Base-by-base conservation (phyloP, 2,329 filamentous ascomycete species). In the Dactylellina leptospora region DNA sequence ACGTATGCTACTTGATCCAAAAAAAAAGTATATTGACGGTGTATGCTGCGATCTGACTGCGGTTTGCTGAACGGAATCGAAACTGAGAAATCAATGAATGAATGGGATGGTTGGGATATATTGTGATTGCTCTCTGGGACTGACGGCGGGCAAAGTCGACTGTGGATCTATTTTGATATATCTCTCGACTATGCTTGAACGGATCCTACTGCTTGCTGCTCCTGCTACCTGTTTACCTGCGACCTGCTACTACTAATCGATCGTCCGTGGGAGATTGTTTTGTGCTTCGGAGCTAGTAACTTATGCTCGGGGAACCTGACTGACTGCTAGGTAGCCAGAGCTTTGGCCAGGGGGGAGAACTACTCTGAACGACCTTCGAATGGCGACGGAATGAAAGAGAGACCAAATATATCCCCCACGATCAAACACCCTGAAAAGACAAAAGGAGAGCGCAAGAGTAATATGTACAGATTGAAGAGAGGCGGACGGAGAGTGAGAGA, bases 381-480 rank as follows among this genome's bases (percentile, higher is more conserved):
- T n/a, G n/a, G n/a, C n/a, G n/a, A n/a, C n/a, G n/a, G n/a, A n/a
- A n/a, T n/a, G n/a, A n/a, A n/a, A n/a, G n/a, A n/a, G n/a, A n/a
- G n/a, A n/a, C n/a, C n/a, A n/a, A n/a, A n/a, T n/a, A n/a, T n/a
- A n/a, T n/a, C n/a, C n/a, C n/a, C n/a, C n/a, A n/a, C n/a, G n/a
- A n/a, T n/a, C n/a, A n/a, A n/a, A n/a, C n/a, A n/a, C n/a, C n/a
- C n/a, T n/a, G n/a, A n/a, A n/a, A n/a, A n/a, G n/a, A n/a, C n/a
- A n/a, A n/a, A n/a, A n/a, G n/a, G n/a, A n/a, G n/a, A n/a, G n/a
- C n/a, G n/a, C n/a, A n/a, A n/a, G 44, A 20, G 60, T 44, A 68
- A 68, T 72, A 72, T 72, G 68, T 72, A 72, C 68, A 72, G 25
- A 59, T 72, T 44, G 68, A 72, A 72, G 53, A 51, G 38, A 64